These are phyloP conservation scores for Acorus calamus DNA, from an alignment of 106 monocot species.

Conservation along the genomic window DNA sequence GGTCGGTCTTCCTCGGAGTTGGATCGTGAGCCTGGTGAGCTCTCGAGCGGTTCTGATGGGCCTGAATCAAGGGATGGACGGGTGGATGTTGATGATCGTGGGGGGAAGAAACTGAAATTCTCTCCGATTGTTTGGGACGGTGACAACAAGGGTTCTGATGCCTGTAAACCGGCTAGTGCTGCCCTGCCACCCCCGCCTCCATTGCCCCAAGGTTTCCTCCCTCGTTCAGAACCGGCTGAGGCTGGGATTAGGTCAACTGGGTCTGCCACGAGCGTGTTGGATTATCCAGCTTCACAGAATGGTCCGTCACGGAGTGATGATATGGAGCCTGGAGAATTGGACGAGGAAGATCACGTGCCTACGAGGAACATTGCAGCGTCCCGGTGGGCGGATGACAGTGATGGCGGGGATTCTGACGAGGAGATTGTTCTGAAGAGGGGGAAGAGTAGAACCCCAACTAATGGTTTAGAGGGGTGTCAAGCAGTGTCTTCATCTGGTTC, in stretches of 20 bases:
- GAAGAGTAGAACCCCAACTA: constrained; percentile 9
- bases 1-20: not conserved
- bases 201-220: constrained; percentile 15
- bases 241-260: not conserved
- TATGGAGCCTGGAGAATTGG: constrained; percentile 19
- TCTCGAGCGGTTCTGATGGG: constrained; percentile 14
- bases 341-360: constrained; percentile 27
- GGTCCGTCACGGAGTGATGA: constrained; percentile 5
- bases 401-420: constrained; percentile 9
- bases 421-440: constrained; percentile 12
- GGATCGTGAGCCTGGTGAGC: constrained; percentile 24
- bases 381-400: constrained; percentile 60
- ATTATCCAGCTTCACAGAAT: not conserved
- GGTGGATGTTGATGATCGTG: constrained; percentile 4
- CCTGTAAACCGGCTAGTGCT: not conserved
- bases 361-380: constrained; percentile 57
- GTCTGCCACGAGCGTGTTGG: not conserved
- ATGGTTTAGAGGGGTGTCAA: constrained; percentile 19
- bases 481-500: constrained; percentile 9
- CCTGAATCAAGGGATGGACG: not conserved
- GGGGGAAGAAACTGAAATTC: constrained; percentile 52
- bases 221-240: not conserved
- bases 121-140: constrained; percentile 46
- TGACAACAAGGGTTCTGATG: constrained; percentile 7
- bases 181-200: constrained; percentile 33